Conservation (phyloP, 179 eudicot genomes). For the Carnegiea gigantea region DNA sequence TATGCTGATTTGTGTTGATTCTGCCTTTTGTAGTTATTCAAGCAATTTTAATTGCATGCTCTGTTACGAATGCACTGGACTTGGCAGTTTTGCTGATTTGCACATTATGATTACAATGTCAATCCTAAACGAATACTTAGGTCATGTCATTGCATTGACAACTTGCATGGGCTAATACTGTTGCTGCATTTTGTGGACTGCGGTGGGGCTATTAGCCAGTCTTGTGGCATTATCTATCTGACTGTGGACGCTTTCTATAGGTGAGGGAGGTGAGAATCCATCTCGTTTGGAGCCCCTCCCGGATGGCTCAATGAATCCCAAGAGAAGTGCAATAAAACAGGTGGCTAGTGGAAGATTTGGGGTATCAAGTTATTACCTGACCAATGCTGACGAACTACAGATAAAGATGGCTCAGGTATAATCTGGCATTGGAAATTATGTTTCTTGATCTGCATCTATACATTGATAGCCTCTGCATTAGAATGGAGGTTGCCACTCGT, state of each 20-base stretch:
- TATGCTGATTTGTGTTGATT: conserved; percentile 22
- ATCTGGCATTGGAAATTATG: conserved; percentile 6
- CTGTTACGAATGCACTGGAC: no score
- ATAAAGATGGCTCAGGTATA: conserved; percentile 99
- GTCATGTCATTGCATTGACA: no score
- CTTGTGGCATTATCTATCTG: not conserved
- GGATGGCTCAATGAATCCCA: conserved; percentile 87
- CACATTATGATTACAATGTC: no score
- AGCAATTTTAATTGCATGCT: no score
- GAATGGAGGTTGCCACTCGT: conserved; percentile 40
- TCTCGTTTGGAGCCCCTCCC: conserved; percentile 90
- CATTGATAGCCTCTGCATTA: conserved; percentile 41
- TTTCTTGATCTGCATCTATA: conserved; percentile 21
- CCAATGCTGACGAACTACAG: conserved; percentile 96
- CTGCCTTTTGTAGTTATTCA: not conserved
- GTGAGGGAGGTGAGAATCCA: conserved; percentile 99
- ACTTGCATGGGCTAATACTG: no score
- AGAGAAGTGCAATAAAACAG: conserved; percentile 96
- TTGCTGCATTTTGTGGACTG: not conserved
- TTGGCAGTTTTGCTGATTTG: not conserved
- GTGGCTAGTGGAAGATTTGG: conserved; percentile 99
- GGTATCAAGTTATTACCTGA: conserved; percentile 91
- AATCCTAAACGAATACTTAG: no score
- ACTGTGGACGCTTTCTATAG: conserved; percentile 34
- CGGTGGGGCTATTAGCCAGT: not conserved